Percentiles rank a stretch among this genome's conserved stretches.
Conservation (phyloP, 228 moss, liverwort and hornwort species). For the Sphagnum fallax region DNA sequence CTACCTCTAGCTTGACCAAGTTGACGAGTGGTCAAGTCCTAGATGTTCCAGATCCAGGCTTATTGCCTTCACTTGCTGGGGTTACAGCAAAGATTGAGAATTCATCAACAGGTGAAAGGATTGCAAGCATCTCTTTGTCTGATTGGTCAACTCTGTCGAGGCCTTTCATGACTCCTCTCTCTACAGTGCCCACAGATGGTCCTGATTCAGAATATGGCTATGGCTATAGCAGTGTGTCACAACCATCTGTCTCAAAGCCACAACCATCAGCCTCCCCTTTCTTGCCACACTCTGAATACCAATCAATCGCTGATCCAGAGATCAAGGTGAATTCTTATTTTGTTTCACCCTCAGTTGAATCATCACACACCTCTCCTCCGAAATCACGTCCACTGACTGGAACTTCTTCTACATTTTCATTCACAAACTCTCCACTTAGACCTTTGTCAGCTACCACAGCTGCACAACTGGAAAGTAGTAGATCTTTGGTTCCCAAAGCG, state of each 20-base stretch:
- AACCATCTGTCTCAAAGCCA: neutral
- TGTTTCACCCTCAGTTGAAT: neutral
- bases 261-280: neutral
- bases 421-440: neutral
- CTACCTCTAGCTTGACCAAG: neutral
- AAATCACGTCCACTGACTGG: neutral
- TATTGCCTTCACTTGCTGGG: neutral
- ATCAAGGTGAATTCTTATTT: neutral
- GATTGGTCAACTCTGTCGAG: neutral
- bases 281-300: neutral
- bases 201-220: neutral
- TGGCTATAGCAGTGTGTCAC: neutral
- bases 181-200: neutral
- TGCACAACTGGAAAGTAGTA: no score
- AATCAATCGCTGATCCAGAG: neutral
- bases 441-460: no score
- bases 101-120: no score
- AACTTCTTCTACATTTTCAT: neutral
- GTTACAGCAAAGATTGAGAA: no score
- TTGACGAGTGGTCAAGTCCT: neutral
- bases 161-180: neutral
- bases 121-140: neutral
- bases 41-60: neutral
- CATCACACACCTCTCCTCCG: no score
- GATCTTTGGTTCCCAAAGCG: no score